phyloP scores from a whole-genome alignment of 2,329 filamentous ascomycete genomes.

The Venturia asperata region DNA sequence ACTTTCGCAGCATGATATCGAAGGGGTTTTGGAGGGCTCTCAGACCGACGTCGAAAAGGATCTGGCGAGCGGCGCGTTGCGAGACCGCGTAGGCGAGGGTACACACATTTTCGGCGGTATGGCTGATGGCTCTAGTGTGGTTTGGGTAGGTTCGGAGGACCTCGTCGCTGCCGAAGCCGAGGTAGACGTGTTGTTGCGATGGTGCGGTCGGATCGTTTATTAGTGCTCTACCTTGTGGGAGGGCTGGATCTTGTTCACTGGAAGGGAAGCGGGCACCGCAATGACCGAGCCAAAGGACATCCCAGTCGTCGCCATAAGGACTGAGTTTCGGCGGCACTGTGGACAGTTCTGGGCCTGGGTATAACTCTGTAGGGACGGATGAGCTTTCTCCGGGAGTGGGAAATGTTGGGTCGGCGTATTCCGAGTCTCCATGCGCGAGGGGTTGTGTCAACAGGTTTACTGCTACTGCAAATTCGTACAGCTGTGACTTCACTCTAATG shows the following conservation, averaged over 20 bases:
- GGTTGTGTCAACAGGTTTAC: conserved; percentile 7
- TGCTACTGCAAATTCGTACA: conserved; percentile 13
- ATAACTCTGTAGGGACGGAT: background rate
- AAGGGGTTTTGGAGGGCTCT: conserved; percentile 30
- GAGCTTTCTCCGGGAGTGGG: background rate
- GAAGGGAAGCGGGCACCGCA: conserved; percentile 16
- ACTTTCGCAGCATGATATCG: conserved; percentile 14
- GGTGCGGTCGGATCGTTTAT: conserved; percentile 13
- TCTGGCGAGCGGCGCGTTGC: conserved; percentile 37
- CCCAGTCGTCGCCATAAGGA: conserved; percentile 20
- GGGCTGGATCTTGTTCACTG: background rate
- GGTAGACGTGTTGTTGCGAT: conserved; percentile 2
- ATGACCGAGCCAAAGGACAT: conserved; percentile 19
- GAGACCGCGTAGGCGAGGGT: conserved; percentile 42
- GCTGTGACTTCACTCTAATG: conserved; percentile 16
- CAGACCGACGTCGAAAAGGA: conserved; percentile 41
- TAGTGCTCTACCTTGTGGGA: conserved; percentile 1
- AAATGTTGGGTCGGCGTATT: conserved; percentile 10
- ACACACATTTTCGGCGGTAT: conserved; percentile 36
- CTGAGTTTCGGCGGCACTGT: conserved; percentile 2
- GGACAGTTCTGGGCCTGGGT: background rate
- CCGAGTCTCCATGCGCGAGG: conserved; percentile 1
- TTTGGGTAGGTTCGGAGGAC: conserved; percentile 12
- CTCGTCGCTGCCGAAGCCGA: conserved; percentile 13
- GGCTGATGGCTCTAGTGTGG: conserved; percentile 41